Evolutionary conservation across 2,329 filamentous ascomycete genomes (phyloP), one percentile per base, ranked within the genome.

Genomic region (Zalaria obscura): DNA sequence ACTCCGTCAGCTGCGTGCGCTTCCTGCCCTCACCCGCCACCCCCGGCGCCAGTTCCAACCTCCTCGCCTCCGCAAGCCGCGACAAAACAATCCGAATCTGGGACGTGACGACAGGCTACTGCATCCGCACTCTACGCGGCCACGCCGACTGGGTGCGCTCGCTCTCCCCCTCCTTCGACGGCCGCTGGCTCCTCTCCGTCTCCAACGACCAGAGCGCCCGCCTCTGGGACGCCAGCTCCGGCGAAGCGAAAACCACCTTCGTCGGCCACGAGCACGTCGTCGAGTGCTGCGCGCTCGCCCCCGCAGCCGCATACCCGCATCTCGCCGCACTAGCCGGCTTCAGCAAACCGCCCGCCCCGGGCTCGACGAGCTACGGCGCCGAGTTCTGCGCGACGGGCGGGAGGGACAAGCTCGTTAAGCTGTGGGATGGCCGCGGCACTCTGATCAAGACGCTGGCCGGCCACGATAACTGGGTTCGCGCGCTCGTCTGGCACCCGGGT

Each of bases 401-500:
- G 5, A 72, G 89, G 58, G 89, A 95, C 62, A 95, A 94, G 67
- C 82, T 80, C 0, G 93, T 96, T 56, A 80, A 80, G 53, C 65
- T 96, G 5, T 95, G 88, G 86, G 85, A 94, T 57, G 74, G 80
- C 7, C 75, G 86, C 41, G 89, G 89, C 28, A 86, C 80, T 7
- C 76, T 85, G 48, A 78, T 95, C 56, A 89, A 86, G 59, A 91
- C 83, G 0, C 68, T 96, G 1, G 66, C 78, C 1, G 89, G 89
- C 2, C 89, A 95, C 57, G 88, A 95, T 59, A 95, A 95, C 58
- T 96, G 89, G 89, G 77, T 96, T 5, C 78, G 86, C 28, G 82
- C 75, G 1, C 63, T 95, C 4, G 78, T 86, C 6, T 96, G 94
- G 59, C 89, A 95, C 54, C 89, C 89, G 0, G 83, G 85, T 5